These are phyloP conservation scores for Erodium moschatum DNA, from an alignment of 441 rosid species.

Conservation along the genomic window DNA sequence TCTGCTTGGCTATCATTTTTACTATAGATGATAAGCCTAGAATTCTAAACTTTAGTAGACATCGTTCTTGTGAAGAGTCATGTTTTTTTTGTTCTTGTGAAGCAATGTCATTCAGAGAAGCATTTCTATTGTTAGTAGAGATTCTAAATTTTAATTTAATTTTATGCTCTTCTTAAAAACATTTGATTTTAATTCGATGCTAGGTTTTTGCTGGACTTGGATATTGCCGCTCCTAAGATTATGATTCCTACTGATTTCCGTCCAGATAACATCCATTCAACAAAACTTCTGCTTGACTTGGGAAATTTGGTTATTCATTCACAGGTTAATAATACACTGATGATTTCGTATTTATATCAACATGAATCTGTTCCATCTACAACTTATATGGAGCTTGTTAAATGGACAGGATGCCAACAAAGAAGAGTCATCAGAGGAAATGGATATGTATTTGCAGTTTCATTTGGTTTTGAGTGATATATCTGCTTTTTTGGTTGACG, in stretches of 20 bases:
- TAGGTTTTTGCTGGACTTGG: conserved; percentile 94
- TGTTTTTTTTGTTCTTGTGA: background rate
- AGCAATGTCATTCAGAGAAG: background rate
- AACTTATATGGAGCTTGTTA: conserved; percentile 15
- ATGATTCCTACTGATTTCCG: conserved; percentile 87
- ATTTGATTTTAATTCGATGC: conserved; percentile 21
- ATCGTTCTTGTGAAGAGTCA: background rate
- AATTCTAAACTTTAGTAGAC: background rate
- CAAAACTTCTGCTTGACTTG: conserved; percentile 92
- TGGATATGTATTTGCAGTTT: conserved; percentile 77
- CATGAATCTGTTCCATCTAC: conserved; percentile 3
- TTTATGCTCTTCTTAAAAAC: background rate
- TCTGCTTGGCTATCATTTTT: conserved; percentile 4
- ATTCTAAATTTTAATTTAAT: background rate
- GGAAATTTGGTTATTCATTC: conserved; percentile 89
- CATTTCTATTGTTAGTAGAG: background rate
- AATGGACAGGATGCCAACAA: conserved; percentile 60
- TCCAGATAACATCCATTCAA: conserved; percentile 60
- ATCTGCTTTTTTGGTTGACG: conserved; percentile 92
- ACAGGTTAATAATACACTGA: conserved; percentile 43
- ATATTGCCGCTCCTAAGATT: conserved; percentile 97
- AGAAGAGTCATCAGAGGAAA: conserved; percentile 43
- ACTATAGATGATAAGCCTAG: background rate
- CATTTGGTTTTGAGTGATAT: conserved; percentile 91
- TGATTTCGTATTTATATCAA: conserved; percentile 15